A percentile compares a stretch with the other conserved stretches of the same genome.
These are phyloP conservation scores for Stephanodiscus triporus DNA, from an alignment of 108 stramenopile genomes.

Conservation along the genomic window DNA sequence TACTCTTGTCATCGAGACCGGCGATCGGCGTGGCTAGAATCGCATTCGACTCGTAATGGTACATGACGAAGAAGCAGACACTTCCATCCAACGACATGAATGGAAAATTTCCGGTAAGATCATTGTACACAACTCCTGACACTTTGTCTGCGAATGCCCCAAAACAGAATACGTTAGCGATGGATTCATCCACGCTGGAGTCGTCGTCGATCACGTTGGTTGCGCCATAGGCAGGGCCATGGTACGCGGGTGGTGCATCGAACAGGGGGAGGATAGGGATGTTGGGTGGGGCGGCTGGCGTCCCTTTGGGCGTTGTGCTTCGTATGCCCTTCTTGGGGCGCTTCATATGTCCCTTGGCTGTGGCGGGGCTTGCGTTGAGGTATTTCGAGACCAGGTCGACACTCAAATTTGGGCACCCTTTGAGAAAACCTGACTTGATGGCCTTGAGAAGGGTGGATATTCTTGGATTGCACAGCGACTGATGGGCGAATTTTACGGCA, in stretches of 20 bases:
- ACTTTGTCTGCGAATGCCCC: constrained; percentile 13
- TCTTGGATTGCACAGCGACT: too few species aligned
- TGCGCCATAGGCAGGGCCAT: too few species aligned
- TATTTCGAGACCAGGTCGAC: too few species aligned
- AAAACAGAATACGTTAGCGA: constrained; percentile 6
- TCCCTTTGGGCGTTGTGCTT: neutral
- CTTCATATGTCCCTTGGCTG: constrained; percentile 1
- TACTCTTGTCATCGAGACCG: neutral
- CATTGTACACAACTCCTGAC: constrained; percentile 8
- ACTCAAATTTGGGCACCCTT: too few species aligned
- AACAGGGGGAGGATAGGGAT: too few species aligned
- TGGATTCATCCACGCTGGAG: neutral
- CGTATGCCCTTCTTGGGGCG: neutral
- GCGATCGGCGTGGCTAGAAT: constrained; percentile 32
- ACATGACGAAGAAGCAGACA: constrained; percentile 45
- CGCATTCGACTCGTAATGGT: constrained; percentile 48
- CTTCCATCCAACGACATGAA: constrained; percentile 28
- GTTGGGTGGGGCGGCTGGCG: too few species aligned
- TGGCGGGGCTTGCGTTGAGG: neutral
- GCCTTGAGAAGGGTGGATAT: too few species aligned
- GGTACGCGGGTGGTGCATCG: too few species aligned
- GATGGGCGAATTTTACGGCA: too few species aligned
- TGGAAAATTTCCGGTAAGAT: constrained; percentile 45
- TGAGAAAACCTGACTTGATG: too few species aligned
- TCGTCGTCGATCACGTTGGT: too few species aligned